Evolutionary conservation across 75 land plant genomes (phyloP).

Genomic region (Selaginella moellendorffii): DNA sequence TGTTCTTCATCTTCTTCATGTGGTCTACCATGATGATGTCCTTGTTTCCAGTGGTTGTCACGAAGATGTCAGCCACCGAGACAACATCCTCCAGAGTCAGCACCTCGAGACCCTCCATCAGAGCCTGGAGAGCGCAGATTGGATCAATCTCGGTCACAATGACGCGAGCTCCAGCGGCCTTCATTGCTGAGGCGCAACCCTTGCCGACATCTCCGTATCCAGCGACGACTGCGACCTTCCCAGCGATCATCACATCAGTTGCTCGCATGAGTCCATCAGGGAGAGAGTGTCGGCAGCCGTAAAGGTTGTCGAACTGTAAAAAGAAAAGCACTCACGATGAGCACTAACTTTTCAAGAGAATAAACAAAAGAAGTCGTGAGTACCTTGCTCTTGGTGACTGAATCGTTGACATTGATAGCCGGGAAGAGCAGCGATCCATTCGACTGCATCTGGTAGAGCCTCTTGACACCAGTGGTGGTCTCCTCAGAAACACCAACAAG

Average conservation of each 20-base stretch:
- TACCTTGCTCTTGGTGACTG: constrained; percentile 98
- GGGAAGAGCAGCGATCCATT: constrained; percentile 61
- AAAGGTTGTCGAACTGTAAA: constrained; percentile 72
- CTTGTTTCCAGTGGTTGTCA: constrained; percentile 93
- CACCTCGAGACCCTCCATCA: constrained; percentile 66
- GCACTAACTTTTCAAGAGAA: not conserved
- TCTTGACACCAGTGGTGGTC: constrained; percentile 83
- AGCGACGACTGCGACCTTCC: constrained; percentile 62
- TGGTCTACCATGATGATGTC: constrained; percentile 83
- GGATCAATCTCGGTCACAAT: constrained; percentile 91
- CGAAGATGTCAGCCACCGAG: constrained; percentile 61
- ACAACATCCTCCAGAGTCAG: constrained; percentile 58
- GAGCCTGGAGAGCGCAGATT: constrained; percentile 81
- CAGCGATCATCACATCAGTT: constrained; percentile 64
- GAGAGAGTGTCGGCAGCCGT: constrained; percentile 74
- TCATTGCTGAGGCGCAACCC: constrained; percentile 82
- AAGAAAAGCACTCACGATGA: not conserved
- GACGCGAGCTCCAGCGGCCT: constrained; percentile 78
- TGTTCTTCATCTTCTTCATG: constrained; percentile 94
- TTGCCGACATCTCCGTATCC: constrained; percentile 94
- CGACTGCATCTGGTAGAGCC: constrained; percentile 79
- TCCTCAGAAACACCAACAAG: constrained; percentile 90
- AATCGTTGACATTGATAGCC: constrained; percentile 80
- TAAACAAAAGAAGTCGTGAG: not conserved
- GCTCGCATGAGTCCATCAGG: constrained; percentile 72